These are phyloP conservation scores for Lactifluus hygrophoroides DNA, from an alignment of 768 basidiomycete species.

Conservation along the genomic window DNA sequence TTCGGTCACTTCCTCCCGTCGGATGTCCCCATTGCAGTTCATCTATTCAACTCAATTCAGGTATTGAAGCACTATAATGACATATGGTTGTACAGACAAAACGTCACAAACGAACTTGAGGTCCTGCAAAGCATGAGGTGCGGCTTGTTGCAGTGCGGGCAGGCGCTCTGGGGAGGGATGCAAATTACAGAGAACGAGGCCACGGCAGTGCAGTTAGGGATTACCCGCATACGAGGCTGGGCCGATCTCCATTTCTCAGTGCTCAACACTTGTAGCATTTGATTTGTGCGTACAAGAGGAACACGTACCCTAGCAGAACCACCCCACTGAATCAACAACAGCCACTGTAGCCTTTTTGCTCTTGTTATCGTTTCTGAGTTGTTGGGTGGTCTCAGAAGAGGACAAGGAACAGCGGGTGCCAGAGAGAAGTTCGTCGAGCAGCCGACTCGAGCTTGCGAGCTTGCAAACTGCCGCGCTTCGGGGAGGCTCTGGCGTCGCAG, in stretches of 20 bases:
- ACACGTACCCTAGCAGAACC: constrained; percentile 20
- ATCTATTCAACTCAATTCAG: no score
- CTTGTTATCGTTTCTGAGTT: background rate
- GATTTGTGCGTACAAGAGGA: no score
- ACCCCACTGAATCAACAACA: background rate
- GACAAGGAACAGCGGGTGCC: background rate
- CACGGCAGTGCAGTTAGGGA: constrained; percentile 15
- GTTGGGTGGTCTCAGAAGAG: background rate
- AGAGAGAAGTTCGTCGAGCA: constrained; percentile 14
- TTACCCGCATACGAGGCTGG: constrained; percentile 11
- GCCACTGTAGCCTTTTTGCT: background rate
- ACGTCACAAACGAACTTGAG: no score
- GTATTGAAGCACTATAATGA: no score
- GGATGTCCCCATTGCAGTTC: no score
- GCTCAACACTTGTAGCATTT: no score
- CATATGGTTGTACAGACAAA: no score
- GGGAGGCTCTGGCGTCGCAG: background rate
- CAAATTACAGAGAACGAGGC: constrained; percentile 16
- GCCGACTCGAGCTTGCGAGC: no score
- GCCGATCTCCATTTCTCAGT: no score
- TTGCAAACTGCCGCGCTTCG: constrained; percentile 9
- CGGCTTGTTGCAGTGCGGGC: constrained; percentile 8
- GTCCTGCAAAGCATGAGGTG: no score
- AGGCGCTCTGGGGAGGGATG: constrained; percentile 9
- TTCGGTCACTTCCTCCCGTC: no score